Conservation (phyloP, 352 stramenopile genomes). For the Lagenidium sp. region DNA sequence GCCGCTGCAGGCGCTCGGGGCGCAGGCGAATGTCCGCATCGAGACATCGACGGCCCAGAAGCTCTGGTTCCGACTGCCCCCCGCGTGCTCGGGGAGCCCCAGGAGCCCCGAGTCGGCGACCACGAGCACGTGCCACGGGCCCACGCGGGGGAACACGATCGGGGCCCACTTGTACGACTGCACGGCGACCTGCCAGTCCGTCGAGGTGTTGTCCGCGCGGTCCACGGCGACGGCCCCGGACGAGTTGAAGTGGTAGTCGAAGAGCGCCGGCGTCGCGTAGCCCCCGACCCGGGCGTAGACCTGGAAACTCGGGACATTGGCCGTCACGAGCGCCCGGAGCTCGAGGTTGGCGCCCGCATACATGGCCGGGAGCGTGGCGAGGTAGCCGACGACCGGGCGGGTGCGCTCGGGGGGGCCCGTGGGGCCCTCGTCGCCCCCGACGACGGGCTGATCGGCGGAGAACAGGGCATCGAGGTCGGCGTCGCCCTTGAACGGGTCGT, state of each 20-base stretch:
- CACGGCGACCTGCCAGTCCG: constrained; percentile 3
- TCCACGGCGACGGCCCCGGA: background rate
- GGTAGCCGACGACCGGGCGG: constrained; percentile 5
- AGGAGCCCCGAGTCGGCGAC: constrained; percentile 8
- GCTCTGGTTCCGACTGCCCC: constrained; percentile 3
- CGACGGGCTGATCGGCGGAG: background rate
- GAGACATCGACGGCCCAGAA: constrained; percentile 18
- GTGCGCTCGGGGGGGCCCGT: background rate
- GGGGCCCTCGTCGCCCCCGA: background rate
- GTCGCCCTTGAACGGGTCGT: constrained; percentile 8
- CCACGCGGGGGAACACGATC: constrained; percentile 15
- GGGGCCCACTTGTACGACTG: constrained; percentile 11
- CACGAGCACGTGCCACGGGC: constrained; percentile 18
- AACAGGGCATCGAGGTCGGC: constrained; percentile 14
- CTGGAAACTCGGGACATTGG: constrained; percentile 19
- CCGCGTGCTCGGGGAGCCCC: background rate
- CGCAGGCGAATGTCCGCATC: constrained; percentile 17
- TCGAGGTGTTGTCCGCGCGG: background rate
- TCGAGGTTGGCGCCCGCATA: constrained; percentile 21
- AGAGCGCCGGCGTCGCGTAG: constrained; percentile 11
- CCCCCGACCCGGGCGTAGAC: constrained; percentile 20
- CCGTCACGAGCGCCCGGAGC: constrained; percentile 7
- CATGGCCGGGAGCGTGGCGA: constrained; percentile 9
- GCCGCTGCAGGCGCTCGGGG: constrained; percentile 11
- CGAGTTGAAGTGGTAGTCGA: constrained; percentile 23